Conservation (phyloP, 1,139 yeast genomes). For the Starmera stellimalicola region DNA sequence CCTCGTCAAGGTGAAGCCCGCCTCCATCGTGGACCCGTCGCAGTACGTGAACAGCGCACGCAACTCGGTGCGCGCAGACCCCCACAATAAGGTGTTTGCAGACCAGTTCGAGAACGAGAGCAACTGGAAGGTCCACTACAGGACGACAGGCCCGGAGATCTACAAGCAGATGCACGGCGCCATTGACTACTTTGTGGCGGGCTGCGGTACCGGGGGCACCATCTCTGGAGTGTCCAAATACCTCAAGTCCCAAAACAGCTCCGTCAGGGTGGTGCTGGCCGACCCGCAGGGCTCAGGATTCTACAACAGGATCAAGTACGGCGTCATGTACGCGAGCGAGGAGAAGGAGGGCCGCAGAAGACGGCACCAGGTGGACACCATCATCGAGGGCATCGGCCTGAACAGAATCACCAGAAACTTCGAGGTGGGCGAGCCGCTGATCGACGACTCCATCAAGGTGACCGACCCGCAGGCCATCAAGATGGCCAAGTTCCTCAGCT, state of each 20-base stretch:
- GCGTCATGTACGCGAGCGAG: constrained; percentile 85
- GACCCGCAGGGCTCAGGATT: constrained; percentile 97
- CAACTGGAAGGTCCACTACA: constrained; percentile 80
- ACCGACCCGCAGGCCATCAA: constrained; percentile 69
- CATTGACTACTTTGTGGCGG: constrained; percentile 74
- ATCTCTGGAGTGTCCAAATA: constrained; percentile 79
- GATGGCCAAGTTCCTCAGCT: constrained; percentile 80
- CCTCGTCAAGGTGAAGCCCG: constrained; percentile 87
- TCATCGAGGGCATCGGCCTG: constrained; percentile 89
- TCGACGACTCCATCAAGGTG: constrained; percentile 77
- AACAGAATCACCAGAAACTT: constrained; percentile 82
- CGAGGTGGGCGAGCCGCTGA: constrained; percentile 52
- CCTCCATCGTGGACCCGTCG: constrained; percentile 86
- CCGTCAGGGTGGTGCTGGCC: constrained; percentile 50
- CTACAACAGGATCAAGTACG: constrained; percentile 72
- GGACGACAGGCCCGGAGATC: constrained; percentile 87
- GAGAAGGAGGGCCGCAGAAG: constrained; percentile 92
- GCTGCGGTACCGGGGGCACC: constrained; percentile 69
- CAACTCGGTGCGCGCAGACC: constrained; percentile 45
- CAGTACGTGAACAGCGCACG: constrained; percentile 91
- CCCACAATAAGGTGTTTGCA: constrained; percentile 67
- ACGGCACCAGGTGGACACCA: constrained; percentile 92
- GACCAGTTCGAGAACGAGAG: constrained; percentile 92
- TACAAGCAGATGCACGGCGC: constrained; percentile 54
- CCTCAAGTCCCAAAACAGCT: constrained; percentile 42